Evolutionary conservation across 352 stramenopile species (phyloP).

Genomic region (Pythium folliculosum): DNA sequence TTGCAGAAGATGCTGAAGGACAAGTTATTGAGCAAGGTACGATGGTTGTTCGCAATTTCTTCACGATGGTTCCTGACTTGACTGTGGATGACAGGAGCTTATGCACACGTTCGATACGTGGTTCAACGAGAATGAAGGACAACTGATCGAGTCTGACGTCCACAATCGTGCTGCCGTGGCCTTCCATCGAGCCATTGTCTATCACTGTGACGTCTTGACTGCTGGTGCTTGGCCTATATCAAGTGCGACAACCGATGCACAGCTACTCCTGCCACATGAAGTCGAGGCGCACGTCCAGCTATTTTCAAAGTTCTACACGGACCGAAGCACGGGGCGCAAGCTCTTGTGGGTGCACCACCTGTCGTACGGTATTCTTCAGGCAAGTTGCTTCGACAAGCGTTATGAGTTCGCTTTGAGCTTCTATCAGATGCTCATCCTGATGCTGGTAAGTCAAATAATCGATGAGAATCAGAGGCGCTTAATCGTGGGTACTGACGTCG

Average conservation of each 20-base stretch:
- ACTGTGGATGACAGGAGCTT: conserved; percentile 46
- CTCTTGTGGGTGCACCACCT: conserved; percentile 81
- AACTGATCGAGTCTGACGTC: conserved; percentile 39
- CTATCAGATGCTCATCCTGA: conserved; percentile 81
- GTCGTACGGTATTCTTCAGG: conserved; percentile 73
- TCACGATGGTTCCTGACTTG: neutral
- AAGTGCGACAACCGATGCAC: conserved; percentile 48
- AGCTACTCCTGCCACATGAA: conserved; percentile 55
- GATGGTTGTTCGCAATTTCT: conserved; percentile 2
- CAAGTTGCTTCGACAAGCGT: conserved; percentile 66
- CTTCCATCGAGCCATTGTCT: conserved; percentile 59
- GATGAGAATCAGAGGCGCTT: neutral
- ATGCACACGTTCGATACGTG: conserved; percentile 67
- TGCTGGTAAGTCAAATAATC: conserved; percentile 44
- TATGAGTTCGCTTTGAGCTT: conserved; percentile 86
- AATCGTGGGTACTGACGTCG: neutral
- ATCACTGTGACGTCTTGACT: conserved; percentile 82
- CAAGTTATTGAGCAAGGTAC: conserved; percentile 82
- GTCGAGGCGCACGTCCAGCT: conserved; percentile 65
- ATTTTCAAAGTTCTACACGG: conserved; percentile 85
- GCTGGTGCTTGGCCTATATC: conserved; percentile 85
- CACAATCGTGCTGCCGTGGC: conserved; percentile 46
- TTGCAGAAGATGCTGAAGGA: conserved; percentile 89
- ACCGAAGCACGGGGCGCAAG: conserved; percentile 72
- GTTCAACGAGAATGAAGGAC: conserved; percentile 63